Evolutionary conservation across 2,329 filamentous ascomycete species (phyloP).

Genomic region (Cladophialophora yegresii): DNA sequence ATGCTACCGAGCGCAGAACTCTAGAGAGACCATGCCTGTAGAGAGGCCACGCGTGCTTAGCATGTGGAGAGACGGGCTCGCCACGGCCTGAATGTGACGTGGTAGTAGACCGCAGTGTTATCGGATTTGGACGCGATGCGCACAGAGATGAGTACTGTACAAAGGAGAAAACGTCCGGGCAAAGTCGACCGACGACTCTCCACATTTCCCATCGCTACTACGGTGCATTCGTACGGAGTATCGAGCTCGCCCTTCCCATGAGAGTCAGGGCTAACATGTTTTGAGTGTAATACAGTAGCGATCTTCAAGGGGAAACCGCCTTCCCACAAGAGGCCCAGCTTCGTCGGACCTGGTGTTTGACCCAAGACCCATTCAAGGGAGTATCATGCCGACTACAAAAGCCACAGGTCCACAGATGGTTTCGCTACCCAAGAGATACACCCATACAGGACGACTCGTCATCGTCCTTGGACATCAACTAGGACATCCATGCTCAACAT

Average conservation of each 20-base stretch:
- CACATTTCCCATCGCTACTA: neutral
- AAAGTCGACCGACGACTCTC: neutral
- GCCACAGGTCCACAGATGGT: neutral
- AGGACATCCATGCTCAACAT: neutral
- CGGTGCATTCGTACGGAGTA: neutral
- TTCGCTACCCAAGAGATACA: conserved; percentile 5
- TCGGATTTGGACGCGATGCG: neutral
- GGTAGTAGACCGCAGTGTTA: neutral
- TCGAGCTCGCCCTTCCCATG: neutral
- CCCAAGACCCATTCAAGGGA: conserved; percentile 15
- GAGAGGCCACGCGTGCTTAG: neutral
- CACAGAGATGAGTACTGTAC: neutral
- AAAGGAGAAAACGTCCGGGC: conserved; percentile 7
- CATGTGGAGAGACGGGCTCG: neutral
- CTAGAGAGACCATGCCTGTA: neutral
- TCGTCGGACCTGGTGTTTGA: conserved; percentile 20
- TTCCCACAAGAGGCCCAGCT: conserved; percentile 16
- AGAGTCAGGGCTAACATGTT: neutral
- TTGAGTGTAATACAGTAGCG: conserved; percentile 38
- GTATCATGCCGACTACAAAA: conserved; percentile 1
- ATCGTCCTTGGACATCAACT: too few species aligned
- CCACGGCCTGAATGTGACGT: neutral
- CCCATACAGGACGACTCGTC: conserved; percentile 8
- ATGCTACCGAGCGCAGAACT: neutral
- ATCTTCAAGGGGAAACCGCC: conserved; percentile 22